phyloP scores from a whole-genome alignment of 495 filamentous ascomycete species.

The Podospora comata region DNA sequence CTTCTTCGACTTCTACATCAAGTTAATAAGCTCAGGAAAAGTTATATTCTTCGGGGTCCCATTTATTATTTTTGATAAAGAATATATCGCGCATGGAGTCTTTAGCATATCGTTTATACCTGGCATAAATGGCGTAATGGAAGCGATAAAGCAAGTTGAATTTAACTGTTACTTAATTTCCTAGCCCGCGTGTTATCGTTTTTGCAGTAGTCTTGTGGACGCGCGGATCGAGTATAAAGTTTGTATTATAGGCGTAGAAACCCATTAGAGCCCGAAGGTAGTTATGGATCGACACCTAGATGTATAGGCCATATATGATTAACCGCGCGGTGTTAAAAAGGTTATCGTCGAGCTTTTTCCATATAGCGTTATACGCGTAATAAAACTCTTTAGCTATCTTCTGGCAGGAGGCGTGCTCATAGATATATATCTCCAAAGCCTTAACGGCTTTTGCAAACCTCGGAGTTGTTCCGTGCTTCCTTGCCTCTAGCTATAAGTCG shows the following conservation, averaged over 20 bases:
- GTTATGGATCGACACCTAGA: slow-evolving; percentile 75
- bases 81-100: slow-evolving; percentile 58
- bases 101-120: slow-evolving; percentile 67
- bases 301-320: slow-evolving; percentile 73
- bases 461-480: slow-evolving; percentile 49
- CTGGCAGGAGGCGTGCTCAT: too few relatives aligned
- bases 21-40: too few relatives aligned
- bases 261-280: slow-evolving; percentile 81
- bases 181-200: slow-evolving; percentile 60
- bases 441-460: too few relatives aligned
- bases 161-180: slow-evolving; percentile 76
- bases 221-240: slow-evolving; percentile 76
- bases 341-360: slow-evolving; percentile 67
- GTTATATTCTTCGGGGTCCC: too few relatives aligned
- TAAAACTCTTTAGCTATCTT: too few relatives aligned
- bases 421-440: too few relatives aligned
- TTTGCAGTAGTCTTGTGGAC: slow-evolving; percentile 51
- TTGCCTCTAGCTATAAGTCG: slow-evolving; percentile 61
- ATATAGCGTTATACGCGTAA: too few relatives aligned
- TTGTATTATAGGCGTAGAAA: slow-evolving; percentile 65
- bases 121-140: slow-evolving; percentile 63
- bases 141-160: slow-evolving; percentile 73
- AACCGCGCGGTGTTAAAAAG: slow-evolving; percentile 78
- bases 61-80: slow-evolving; percentile 42
- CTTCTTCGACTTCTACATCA: too few relatives aligned